Evolutionary conservation across 495 filamentous ascomycete species (phyloP), one percentile per base, ranked within the genome.

Genomic region (Podospora anserina): DNA sequence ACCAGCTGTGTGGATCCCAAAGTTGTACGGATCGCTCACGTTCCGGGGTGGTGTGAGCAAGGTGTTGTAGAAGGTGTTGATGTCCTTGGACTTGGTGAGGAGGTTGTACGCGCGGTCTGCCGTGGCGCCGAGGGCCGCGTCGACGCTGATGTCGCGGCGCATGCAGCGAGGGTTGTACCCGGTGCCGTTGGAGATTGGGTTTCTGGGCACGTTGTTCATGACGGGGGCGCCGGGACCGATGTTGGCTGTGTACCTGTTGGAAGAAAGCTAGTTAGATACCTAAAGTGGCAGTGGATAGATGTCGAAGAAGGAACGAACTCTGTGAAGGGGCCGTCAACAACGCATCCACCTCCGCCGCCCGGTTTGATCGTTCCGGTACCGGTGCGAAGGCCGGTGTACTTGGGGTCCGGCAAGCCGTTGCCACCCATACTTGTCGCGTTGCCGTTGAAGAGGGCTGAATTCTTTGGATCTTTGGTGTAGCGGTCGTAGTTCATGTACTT

Each of bases 311-410:
- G 71, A 66, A 75, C 76, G 9, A 13, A 79, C 79, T 82, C 79
- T 44, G 79, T 79, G 72, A 90, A 88, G 5, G 88, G 88, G 0
- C 87, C 87, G 57, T 75, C 75, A 7, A 77, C 84, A 28, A 89
- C 83, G 71, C 87, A 90, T n/a, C 88, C 88, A 9, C 87, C 88
- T 59, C 87, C 88, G 7, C 78, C 83, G 59, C 79, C 85, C 2
- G 81, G 71, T 30, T 81, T 79, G 49, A 88, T 78, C 34, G 74
- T 74, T 65, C 59, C 72, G 26, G 27, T 63, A 68, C 28, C 44
- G 49, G 59, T 78, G 72, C 30, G 70, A 44, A 79, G 68, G 19
- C 77, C 77, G 26, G 69, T 75, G 64, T 77, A 76, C 6, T 30
- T 66, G 5, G 77, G 73, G 30, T 82, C 77, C 19, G 76, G 74